phyloP scores from a whole-genome alignment of 345 rosid species.

The Kernera saxatilis region DNA sequence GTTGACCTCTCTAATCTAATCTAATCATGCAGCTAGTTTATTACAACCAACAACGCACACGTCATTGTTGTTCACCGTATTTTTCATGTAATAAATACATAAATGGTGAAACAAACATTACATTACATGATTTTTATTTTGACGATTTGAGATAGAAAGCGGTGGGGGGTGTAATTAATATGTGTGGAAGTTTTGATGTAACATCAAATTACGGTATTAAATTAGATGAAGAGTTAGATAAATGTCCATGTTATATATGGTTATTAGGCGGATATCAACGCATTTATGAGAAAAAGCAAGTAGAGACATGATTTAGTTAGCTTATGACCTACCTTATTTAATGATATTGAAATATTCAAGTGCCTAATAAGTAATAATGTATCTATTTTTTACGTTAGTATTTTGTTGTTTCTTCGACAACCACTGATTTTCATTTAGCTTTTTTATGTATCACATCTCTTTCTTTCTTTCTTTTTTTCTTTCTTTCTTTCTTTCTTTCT shows the following conservation, averaged over 20 bases:
- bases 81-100: neutral
- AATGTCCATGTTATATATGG: conserved; percentile 38
- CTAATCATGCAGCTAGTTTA: conserved; percentile 26
- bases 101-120: conserved; percentile 21
- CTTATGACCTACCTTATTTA: conserved; percentile 61
- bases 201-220: conserved; percentile 30
- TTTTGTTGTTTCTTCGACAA: conserved; percentile 19
- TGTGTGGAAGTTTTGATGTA: conserved; percentile 20
- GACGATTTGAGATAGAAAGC: neutral
- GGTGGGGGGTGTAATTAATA: conserved; percentile 15
- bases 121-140: neutral
- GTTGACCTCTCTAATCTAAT: conserved; percentile 25
- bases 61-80: conserved; percentile 14
- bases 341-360: conserved; percentile 40
- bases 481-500: neutral
- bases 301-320: conserved; percentile 46
- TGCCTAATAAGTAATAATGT: conserved; percentile 18
- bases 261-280: conserved; percentile 37
- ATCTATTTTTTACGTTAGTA: neutral
- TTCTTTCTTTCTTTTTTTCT: neutral
- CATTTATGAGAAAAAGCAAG: conserved; percentile 48
- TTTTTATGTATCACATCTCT: neutral
- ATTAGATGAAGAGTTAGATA: conserved; percentile 37
- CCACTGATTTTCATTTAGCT: conserved; percentile 16
- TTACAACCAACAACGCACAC: neutral